phyloP scores from a whole-genome alignment of 768 basidiomycete species.

The Tulasnella sp. region DNA sequence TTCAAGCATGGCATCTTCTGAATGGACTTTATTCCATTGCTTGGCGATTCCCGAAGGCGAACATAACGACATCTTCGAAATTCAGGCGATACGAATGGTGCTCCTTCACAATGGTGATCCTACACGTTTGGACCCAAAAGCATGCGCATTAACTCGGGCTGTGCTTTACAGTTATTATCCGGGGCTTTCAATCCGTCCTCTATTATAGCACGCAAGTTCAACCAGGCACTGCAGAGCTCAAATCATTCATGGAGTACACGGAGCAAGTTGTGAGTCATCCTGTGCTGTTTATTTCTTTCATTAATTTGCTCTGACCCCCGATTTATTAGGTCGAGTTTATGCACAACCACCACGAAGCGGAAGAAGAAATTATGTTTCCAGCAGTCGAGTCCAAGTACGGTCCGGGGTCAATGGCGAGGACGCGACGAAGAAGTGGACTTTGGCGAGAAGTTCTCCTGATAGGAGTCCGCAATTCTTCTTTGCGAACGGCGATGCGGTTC shows the following conservation, averaged over 20 bases:
- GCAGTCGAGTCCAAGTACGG: conserved; percentile 15
- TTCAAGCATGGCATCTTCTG: background rate
- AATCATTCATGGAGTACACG: conserved; percentile 14
- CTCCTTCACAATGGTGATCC: conserved; percentile 29
- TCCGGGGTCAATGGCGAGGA: conserved; percentile 21
- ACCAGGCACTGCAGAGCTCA: background rate
- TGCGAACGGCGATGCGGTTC: conserved; percentile 19
- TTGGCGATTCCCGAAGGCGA: conserved; percentile 19
- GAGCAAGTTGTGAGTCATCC: background rate
- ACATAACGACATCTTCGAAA: conserved; percentile 10
- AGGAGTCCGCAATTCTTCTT: background rate
- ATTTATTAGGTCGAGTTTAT: background rate
- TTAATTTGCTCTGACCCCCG: background rate
- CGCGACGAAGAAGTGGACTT: background rate
- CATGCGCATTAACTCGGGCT: background rate
- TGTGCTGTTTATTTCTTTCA: background rate
- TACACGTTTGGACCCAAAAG: too few species aligned
- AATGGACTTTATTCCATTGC: conserved; percentile 8
- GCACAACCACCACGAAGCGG: conserved; percentile 9
- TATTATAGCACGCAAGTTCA: conserved; percentile 10
- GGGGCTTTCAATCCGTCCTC: background rate
- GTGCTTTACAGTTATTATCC: conserved; percentile 3
- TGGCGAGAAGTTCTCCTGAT: background rate
- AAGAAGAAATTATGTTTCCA: conserved; percentile 14
- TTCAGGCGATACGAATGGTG: conserved; percentile 17